Base-by-base conservation (phyloP, 345 rosid species). In the Noccaea bulbosa region DNA sequence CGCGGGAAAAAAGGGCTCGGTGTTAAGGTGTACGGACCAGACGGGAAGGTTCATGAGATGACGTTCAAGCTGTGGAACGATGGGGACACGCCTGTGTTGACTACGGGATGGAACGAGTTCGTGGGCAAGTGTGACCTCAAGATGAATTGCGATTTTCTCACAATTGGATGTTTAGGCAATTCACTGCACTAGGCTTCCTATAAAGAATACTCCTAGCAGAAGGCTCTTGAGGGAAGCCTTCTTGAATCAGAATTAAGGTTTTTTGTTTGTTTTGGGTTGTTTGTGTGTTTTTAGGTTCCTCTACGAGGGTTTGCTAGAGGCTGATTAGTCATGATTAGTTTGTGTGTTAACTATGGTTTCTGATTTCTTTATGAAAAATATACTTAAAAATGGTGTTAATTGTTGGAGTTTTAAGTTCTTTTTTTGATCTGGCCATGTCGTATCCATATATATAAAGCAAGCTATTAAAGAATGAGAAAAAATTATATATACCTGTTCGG, bases 151-250 rank as follows among this genome's bases (percentile, higher is more conserved):
- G 64, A 72, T 54, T 72, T 72, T 45, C 11, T 62, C 37, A 62
- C 39, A 3, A 6, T 52, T 72, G 64, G 64, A 63, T 72, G 76
- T 72, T 62, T 72, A 63, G 70, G 76, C 70, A 72, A 72, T 72
- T 24, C 34, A 37, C 22, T 22, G 0, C 10, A 2, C 11, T 34
- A 54, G 11, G 8, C 22, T 52, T 54, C 2, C 12, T 10, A 22
- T 62, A 20, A 14, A 7, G 0, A 6, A 11, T 0, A 12, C 48
- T 7, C 34, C 45, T 8, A 12, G 62, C 51, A 4, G 0, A 2
- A 61, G 7, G 44, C 61, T 71, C 35, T 7, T 5, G 14, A 20
- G 8, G n/a, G 5, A 2, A 1, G 43, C 11, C 43, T 39, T 39
- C 43, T 2, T 27, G 30, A 27, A 27, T 27, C 30, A 27, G 30